These are phyloP conservation scores for Xerocomus nothofagi DNA, from an alignment of 1,284 basidiomycete species.

Conservation along the genomic window DNA sequence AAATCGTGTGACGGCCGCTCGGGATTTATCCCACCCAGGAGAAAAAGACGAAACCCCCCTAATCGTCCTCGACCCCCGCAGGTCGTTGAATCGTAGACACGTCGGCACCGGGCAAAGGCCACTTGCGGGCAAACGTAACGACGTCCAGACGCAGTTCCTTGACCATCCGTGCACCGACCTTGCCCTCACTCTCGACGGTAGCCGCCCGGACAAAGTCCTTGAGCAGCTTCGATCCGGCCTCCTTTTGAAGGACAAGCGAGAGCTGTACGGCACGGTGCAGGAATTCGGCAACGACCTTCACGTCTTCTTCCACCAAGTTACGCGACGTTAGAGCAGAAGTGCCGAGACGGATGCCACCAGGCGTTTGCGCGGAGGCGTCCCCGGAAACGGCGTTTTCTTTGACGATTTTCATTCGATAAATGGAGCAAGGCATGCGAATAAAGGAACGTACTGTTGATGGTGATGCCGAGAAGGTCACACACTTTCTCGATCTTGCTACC, in stretches of 20 bases:
- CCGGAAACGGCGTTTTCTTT: slow-evolving; percentile 95
- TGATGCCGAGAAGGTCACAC: slow-evolving; percentile 95
- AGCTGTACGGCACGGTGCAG: slow-evolving; percentile 92
- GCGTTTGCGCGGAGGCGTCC: slow-evolving; percentile 92
- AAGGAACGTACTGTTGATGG: slow-evolving; percentile 77
- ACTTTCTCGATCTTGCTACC: slow-evolving; percentile 99
- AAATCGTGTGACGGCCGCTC: neutral
- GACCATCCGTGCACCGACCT: slow-evolving; percentile 73
- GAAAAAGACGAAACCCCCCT: neutral
- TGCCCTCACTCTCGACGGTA: slow-evolving; percentile 66
- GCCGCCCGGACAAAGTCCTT: slow-evolving; percentile 95
- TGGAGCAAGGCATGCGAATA: neutral
- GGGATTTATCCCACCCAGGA: too few relatives aligned
- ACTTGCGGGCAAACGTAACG: slow-evolving; percentile 75
- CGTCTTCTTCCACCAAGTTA: slow-evolving; percentile 87
- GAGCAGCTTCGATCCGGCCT: slow-evolving; percentile 91
- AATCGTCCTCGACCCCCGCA: slow-evolving; percentile 55
- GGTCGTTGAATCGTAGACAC: slow-evolving; percentile 61
- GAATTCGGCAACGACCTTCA: slow-evolving; percentile 88
- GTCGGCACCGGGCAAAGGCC: slow-evolving; percentile 94
- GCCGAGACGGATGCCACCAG: slow-evolving; percentile 97
- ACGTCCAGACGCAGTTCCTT: slow-evolving; percentile 76
- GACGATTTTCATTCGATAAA: neutral
- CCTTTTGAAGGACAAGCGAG: slow-evolving; percentile 85
- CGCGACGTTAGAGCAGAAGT: slow-evolving; percentile 94